Percentiles rank a stretch among this genome's conserved stretches.
These are phyloP conservation scores for Primulina tabacum DNA, from an alignment of 257 asterid genomes.

Conservation along the genomic window DNA sequence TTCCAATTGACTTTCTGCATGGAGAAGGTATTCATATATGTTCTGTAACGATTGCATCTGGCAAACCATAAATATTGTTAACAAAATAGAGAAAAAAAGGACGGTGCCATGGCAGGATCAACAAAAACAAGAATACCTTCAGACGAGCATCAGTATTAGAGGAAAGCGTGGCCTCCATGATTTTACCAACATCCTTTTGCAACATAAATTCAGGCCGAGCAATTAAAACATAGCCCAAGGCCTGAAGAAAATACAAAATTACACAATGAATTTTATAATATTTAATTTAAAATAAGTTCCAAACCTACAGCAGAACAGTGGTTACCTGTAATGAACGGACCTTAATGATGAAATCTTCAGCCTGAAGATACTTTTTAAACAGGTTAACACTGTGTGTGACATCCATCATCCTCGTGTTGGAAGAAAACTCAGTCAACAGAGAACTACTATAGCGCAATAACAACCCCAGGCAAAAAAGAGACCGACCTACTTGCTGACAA, in stretches of 20 bases:
- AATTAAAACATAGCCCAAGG: constrained; percentile 82
- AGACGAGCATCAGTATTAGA: constrained; percentile 59
- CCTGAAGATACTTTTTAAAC: constrained; percentile 83
- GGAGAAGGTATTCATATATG: constrained; percentile 90
- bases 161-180: constrained; percentile 71
- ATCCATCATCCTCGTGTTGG: constrained; percentile 56
- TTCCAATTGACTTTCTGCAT: constrained; percentile 90
- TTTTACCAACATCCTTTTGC: constrained; percentile 73
- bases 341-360: constrained; percentile 80
- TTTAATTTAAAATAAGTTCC: constrained; percentile 1
- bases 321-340: constrained; percentile 86
- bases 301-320: constrained; percentile 18
- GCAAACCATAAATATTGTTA: constrained; percentile 30
- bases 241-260: constrained; percentile 52
- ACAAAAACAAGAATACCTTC: constrained; percentile 53
- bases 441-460: constrained; percentile 88
- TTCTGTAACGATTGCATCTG: constrained; percentile 97
- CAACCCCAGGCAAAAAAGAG: constrained; percentile 97
- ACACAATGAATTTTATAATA: constrained; percentile 17
- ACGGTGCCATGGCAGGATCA: constrained; percentile 6
- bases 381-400: constrained; percentile 59
- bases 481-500: constrained; percentile 91
- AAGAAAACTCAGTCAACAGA: constrained; percentile 49
- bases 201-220: constrained; percentile 91
- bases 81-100: constrained; percentile 23